These are phyloP conservation scores for Phyllosticta citrichinensis DNA, from an alignment of 2,329 filamentous ascomycete genomes.

Conservation along the genomic window DNA sequence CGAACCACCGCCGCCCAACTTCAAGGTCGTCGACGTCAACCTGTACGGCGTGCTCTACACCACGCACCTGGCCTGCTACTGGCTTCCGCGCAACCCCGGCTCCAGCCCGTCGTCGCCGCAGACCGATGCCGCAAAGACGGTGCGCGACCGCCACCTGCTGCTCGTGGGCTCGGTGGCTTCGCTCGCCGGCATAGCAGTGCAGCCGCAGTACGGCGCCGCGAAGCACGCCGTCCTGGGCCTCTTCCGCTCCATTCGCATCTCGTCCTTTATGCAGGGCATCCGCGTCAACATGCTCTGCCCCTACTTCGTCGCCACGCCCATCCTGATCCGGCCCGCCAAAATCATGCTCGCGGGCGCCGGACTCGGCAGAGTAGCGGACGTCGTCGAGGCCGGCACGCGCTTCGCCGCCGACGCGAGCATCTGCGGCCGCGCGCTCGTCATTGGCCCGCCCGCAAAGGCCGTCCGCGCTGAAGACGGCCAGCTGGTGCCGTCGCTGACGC, in stretches of 20 bases:
- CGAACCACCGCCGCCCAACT: constrained; percentile 36
- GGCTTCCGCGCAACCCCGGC: constrained; percentile 42
- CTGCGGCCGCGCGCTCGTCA: constrained; percentile 45
- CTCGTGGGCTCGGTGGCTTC: constrained; percentile 55
- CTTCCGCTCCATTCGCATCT: constrained; percentile 48
- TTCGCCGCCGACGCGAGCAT: constrained; percentile 50
- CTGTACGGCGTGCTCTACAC: constrained; percentile 56
- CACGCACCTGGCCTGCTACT: constrained; percentile 53
- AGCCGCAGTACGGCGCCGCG: constrained; percentile 47
- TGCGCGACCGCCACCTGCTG: constrained; percentile 50
- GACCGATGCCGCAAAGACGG: constrained; percentile 15
- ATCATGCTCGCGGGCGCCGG: constrained; percentile 47
- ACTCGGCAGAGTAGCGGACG: constrained; percentile 48
- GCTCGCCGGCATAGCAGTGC: constrained; percentile 29
- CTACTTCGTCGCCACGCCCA: constrained; percentile 56
- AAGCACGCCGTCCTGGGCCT: constrained; percentile 60
- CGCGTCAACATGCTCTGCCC: constrained; percentile 58
- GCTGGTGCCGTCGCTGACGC: constrained; percentile 8
- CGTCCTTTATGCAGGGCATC: constrained; percentile 40
- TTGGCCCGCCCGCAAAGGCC: constrained; percentile 47
- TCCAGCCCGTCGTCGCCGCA: constrained; percentile 20
- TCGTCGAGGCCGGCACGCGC: constrained; percentile 53
- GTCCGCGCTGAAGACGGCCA: constrained; percentile 31
- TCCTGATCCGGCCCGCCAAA: constrained; percentile 40
- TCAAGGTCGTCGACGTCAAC: constrained; percentile 52